Percentiles rank a stretch among this genome's conserved stretches.
phyloP scores from a whole-genome alignment of 1,284 basidiomycete genomes.

The Trichosporon inkin region DNA sequence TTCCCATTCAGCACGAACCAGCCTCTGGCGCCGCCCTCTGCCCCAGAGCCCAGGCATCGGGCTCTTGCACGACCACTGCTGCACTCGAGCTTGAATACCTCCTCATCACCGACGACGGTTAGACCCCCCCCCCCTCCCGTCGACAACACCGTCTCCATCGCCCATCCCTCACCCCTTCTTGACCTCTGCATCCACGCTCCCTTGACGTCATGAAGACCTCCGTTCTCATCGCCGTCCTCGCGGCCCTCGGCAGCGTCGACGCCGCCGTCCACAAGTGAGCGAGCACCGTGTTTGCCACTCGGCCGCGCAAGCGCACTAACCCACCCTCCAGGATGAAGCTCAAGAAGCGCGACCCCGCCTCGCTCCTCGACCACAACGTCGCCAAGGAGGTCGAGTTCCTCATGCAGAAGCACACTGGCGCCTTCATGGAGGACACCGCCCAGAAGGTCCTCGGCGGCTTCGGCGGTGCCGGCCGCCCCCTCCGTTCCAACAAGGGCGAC shows the following conservation, averaged over 20 bases:
- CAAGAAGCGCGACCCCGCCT: slow-evolving; percentile 62
- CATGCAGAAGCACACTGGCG: slow-evolving; percentile 70
- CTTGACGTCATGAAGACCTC: slow-evolving; percentile 56
- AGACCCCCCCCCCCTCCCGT: background rate
- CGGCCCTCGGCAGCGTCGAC: slow-evolving; percentile 55
- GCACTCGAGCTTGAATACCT: background rate
- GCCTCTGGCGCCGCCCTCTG: no score
- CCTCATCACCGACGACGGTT: slow-evolving; percentile 8
- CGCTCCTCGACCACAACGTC: slow-evolving; percentile 52
- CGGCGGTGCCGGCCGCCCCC: slow-evolving; percentile 55
- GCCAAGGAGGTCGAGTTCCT: slow-evolving; percentile 73
- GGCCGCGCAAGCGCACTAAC: slow-evolving; percentile 41
- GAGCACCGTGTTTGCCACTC: slow-evolving; percentile 24
- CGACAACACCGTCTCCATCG: slow-evolving; percentile 11
- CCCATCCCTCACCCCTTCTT: slow-evolving; percentile 17
- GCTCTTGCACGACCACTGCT: background rate
- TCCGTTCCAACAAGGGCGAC: slow-evolving; percentile 52
- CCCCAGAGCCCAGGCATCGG: background rate
- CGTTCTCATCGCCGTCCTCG: slow-evolving; percentile 68
- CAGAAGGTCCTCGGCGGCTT: slow-evolving; percentile 71
- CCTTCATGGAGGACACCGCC: slow-evolving; percentile 22
- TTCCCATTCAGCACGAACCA: no score
- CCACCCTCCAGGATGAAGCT: slow-evolving; percentile 65
- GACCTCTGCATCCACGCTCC: background rate
- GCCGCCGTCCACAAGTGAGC: slow-evolving; percentile 47